Percentiles rank a stretch among this genome's conserved stretches.
Evolutionary conservation across 148 eudicot genomes (phyloP).

Genomic region (Silene uniflora): DNA sequence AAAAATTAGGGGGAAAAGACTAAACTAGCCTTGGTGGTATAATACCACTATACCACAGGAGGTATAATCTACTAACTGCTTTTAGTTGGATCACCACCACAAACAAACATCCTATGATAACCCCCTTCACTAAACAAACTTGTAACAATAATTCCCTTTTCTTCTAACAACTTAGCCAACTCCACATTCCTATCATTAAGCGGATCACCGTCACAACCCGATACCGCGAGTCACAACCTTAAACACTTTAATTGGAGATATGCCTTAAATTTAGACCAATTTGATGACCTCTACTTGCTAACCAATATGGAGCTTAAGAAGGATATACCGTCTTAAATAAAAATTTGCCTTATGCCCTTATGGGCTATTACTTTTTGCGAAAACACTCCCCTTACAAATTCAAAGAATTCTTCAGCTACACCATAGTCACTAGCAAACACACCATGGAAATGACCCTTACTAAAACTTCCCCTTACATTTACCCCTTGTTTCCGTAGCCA

Average conservation of each 20-base stretch:
- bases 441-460: background rate
- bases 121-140: slow-evolving; percentile 14
- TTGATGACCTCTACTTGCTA: no score
- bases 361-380: no score
- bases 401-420: background rate
- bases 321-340: no score
- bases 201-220: slow-evolving; percentile 31
- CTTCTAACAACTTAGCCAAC: slow-evolving; percentile 23
- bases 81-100: background rate
- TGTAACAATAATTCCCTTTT: slow-evolving; percentile 22
- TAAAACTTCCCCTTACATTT: background rate
- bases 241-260: no score
- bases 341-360: no score
- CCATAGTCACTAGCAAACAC: background rate
- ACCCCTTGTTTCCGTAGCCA: background rate
- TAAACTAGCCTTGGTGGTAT: no score
- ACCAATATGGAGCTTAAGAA: no score
- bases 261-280: no score
- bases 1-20: no score
- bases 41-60: no score
- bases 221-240: no score
- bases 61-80: no score
- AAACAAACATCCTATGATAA: slow-evolving; percentile 22
- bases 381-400: slow-evolving; percentile 12
- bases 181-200: slow-evolving; percentile 28